Base-by-base conservation (phyloP, 139 green algal species). In the Chlorella sp. region DNA sequence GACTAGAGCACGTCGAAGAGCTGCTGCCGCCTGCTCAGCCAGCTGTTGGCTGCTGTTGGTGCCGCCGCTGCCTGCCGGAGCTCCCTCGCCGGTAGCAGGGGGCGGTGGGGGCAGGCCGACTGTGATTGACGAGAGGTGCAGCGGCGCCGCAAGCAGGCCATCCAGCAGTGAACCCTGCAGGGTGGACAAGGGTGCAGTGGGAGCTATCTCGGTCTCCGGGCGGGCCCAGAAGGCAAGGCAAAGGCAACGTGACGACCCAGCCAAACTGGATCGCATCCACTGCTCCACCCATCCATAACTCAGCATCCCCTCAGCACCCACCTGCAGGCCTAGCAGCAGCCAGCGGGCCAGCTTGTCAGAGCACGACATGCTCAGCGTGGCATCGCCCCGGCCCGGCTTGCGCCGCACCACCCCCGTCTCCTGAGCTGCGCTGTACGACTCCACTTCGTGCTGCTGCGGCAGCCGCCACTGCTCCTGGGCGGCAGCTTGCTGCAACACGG, bases 291-390 rank as follows among this genome's bases (percentile, higher is more conserved):
- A 9, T 9, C 6, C 44, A 51, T 6, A 6, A 51, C 6, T 6
- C 44, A 51, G 6, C 44, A 51, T 51, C 6, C 44, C n/a, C n/a
- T n/a, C n/a, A 12, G 28, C 55, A 71, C 80, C 39, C 34, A 74
- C 51, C 84, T 96, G 96, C 78, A 97, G 34, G 23, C 97, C 96
- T 7, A 98, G 83, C 65, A 93, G 83, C 21, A 69, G 74, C 96
- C 96, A 98, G 30, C 93, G 90, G 1, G 95, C 93, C 34, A 99
- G 88, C 94, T 99, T 99, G 90, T 99, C 97, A 85, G 92, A 97
- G 93, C 97, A 99, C 84, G 92, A 97, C 85, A 99, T 94, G 15
- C 91, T 98, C 80, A 97, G 87, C 32, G 97, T 98, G 39, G 93
- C 69, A 23, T 97, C 93, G 4, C 96, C 96, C 3, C 94, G 75